phyloP scores from a whole-genome alignment of 2,329 filamentous ascomycete genomes.

The Penicillium sp. region DNA sequence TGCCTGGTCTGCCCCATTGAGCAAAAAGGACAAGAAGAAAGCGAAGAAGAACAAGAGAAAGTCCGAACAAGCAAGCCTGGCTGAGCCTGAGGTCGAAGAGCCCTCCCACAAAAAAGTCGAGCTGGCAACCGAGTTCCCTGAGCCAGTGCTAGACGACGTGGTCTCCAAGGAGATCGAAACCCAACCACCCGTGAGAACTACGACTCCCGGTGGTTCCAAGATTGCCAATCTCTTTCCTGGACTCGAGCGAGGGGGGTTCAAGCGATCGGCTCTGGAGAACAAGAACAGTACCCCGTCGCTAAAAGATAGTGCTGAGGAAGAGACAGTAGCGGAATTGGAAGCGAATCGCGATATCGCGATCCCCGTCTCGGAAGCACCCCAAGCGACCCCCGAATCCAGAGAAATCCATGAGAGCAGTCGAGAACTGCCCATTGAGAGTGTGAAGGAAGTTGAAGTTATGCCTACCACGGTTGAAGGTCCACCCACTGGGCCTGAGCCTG shows the following conservation, averaged over 20 bases:
- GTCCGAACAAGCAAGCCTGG: slow-evolving; percentile 20
- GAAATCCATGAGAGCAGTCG: slow-evolving; percentile 47
- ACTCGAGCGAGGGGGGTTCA: slow-evolving; percentile 39
- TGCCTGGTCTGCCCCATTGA: slow-evolving; percentile 19
- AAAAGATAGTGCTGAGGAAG: slow-evolving; percentile 48
- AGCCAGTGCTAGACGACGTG: slow-evolving; percentile 9
- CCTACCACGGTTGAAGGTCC: slow-evolving; percentile 7
- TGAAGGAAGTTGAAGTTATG: slow-evolving; percentile 11
- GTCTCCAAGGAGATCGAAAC: slow-evolving; percentile 25
- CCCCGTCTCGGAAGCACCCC: slow-evolving; percentile 50
- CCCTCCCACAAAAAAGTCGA: slow-evolving; percentile 15
- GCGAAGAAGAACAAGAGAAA: slow-evolving; percentile 38
- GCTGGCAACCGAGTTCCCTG: slow-evolving; percentile 2
- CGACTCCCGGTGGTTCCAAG: slow-evolving; percentile 30
- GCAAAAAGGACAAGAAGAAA: slow-evolving; percentile 32
- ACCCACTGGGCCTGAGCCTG: not conserved
- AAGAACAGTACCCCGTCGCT: slow-evolving; percentile 26
- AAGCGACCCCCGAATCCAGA: slow-evolving; percentile 37
- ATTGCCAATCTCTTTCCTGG: slow-evolving; percentile 41
- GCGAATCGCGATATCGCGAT: slow-evolving; percentile 51
- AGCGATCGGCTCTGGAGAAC: slow-evolving; percentile 27
- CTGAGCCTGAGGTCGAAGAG: slow-evolving; percentile 13
- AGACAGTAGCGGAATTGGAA: slow-evolving; percentile 34
- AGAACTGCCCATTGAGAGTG: slow-evolving; percentile 8
- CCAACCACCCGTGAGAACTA: slow-evolving; percentile 21